Evolutionary conservation across 2,329 filamentous ascomycete species (phyloP).

Genomic region (Fusarium equiseti): DNA sequence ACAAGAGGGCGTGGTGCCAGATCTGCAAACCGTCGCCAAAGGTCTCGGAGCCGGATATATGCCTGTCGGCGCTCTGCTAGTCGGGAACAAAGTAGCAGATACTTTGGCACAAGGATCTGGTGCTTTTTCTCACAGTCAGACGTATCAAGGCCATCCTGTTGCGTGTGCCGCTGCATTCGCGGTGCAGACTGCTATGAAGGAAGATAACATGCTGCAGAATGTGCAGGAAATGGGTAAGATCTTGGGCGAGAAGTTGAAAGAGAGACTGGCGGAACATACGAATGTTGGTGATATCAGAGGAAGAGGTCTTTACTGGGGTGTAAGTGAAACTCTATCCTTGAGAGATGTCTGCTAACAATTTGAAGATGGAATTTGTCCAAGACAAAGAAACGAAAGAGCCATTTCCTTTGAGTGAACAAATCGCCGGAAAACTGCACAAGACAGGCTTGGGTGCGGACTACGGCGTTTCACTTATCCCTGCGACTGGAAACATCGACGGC

Average conservation of each 20-base stretch:
- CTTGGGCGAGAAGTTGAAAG: background rate
- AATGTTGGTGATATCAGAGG: slow-evolving; percentile 41
- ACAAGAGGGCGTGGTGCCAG: slow-evolving; percentile 66
- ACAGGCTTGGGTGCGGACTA: background rate
- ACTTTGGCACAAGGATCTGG: slow-evolving; percentile 26
- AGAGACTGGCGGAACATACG: slow-evolving; percentile 18
- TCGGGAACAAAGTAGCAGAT: slow-evolving; percentile 21
- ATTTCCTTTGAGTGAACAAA: slow-evolving; percentile 2
- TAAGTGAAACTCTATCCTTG: background rate
- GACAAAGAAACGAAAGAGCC: slow-evolving; percentile 20
- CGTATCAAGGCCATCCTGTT: slow-evolving; percentile 60
- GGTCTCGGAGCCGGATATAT: slow-evolving; percentile 61
- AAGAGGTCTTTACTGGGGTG: slow-evolving; percentile 38
- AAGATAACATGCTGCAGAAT: slow-evolving; percentile 35
- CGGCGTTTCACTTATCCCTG: slow-evolving; percentile 22
- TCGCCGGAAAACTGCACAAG: slow-evolving; percentile 30
- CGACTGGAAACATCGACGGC: slow-evolving; percentile 19
- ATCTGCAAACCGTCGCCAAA: slow-evolving; percentile 76
- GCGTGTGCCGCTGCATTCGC: slow-evolving; percentile 55
- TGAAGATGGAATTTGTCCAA: slow-evolving; percentile 28
- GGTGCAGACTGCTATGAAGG: slow-evolving; percentile 49
- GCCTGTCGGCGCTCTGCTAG: slow-evolving; percentile 30
- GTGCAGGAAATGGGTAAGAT: slow-evolving; percentile 7
- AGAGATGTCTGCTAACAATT: background rate
- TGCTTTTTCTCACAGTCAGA: slow-evolving; percentile 69